phyloP scores from a whole-genome alignment of 2,329 filamentous ascomycete species.

The Ilyonectria robusta region DNA sequence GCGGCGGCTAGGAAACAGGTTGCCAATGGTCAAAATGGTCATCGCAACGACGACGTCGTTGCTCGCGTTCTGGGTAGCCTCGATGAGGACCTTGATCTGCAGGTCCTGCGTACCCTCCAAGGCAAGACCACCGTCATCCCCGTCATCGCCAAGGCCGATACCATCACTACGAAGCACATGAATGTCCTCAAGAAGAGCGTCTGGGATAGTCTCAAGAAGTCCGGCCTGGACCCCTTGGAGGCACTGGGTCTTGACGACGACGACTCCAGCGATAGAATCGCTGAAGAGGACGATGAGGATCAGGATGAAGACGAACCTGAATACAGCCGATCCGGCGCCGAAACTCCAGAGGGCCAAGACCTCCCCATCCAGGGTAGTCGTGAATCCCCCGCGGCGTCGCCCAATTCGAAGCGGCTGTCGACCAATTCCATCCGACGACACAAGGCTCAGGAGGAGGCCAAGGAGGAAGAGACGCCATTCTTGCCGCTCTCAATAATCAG shows the following conservation, averaged over 20 bases:
- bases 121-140: constrained; percentile 97
- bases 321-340: constrained; percentile 39
- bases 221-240: constrained; percentile 90
- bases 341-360: constrained; percentile 52
- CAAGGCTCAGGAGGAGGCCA: constrained; percentile 62
- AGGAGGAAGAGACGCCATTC: constrained; percentile 73
- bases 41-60: constrained; percentile 49
- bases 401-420: constrained; percentile 62
- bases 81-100: constrained; percentile 91
- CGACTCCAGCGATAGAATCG: constrained; percentile 72
- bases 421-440: constrained; percentile 61
- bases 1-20: constrained; percentile 72
- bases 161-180: constrained; percentile 97
- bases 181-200: constrained; percentile 90
- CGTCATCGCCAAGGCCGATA: constrained; percentile 96
- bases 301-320: constrained; percentile 45
- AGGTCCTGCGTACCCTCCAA: constrained; percentile 88
- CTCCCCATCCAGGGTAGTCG: constrained; percentile 56
- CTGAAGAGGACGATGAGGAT: constrained; percentile 66
- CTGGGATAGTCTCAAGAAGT: constrained; percentile 87
- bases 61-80: constrained; percentile 75
- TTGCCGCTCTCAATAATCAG: constrained; percentile 94
- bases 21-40: constrained; percentile 67
- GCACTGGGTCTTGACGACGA: constrained; percentile 86
- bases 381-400: constrained; percentile 51